A percentile compares a stretch with the other conserved stretches of the same genome.
Evolutionary conservation across 202 grass and related monocot species (phyloP).

Genomic region (Schoenoplectus triqueter): DNA sequence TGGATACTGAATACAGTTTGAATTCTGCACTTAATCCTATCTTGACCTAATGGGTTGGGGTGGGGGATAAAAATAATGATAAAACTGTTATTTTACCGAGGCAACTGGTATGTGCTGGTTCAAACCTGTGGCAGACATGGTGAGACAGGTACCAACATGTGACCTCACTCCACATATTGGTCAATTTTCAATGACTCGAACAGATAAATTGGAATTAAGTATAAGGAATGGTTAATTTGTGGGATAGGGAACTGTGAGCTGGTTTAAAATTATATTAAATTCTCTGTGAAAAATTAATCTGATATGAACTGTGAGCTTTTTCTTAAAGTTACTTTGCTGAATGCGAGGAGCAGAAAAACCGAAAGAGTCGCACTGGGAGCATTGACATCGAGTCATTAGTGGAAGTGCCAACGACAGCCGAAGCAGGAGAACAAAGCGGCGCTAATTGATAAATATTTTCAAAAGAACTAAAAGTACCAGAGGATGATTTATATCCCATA

Average conservation of each 20-base stretch:
- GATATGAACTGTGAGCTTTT: background rate
- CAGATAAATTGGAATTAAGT: background rate
- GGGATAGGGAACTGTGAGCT: background rate
- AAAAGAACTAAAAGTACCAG: background rate
- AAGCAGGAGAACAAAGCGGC: slow-evolving; percentile 38
- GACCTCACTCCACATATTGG: background rate
- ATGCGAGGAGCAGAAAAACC: slow-evolving; percentile 66
- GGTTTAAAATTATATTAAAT: slow-evolving; percentile 18
- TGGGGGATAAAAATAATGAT: too few species aligned
- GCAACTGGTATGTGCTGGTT: background rate
- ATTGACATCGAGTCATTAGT: slow-evolving; percentile 64
- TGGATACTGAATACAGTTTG: too few species aligned
- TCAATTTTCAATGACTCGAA: slow-evolving; percentile 21
- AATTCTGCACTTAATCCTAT: too few species aligned
- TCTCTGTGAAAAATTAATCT: background rate
- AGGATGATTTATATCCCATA: slow-evolving; percentile 19
- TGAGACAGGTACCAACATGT: background rate
- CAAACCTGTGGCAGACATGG: background rate
- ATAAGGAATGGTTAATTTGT: background rate
- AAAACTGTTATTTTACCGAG: background rate
- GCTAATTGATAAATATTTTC: background rate
- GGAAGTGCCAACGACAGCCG: slow-evolving; percentile 30
- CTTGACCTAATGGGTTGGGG: too few species aligned
- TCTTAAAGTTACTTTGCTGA: slow-evolving; percentile 31
- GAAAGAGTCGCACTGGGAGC: slow-evolving; percentile 61